phyloP scores from a whole-genome alignment of 2,329 filamentous ascomycete species.

The Diaporthe eres region DNA sequence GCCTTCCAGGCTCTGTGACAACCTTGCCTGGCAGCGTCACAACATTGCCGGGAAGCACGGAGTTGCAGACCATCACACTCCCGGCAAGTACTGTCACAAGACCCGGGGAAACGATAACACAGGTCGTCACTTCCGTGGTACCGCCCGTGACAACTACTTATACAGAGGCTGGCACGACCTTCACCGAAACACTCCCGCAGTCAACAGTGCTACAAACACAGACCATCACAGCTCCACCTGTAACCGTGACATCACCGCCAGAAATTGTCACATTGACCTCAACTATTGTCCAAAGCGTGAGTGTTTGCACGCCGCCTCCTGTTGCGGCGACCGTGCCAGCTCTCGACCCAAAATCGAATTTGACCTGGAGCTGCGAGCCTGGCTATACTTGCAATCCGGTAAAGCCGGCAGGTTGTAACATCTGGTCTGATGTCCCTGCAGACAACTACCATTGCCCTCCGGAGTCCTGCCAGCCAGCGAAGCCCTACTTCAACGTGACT shows the following conservation, averaged over 20 bases:
- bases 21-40: conserved; percentile 37
- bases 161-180: conserved; percentile 16
- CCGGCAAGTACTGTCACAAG: conserved; percentile 39
- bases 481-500: conserved; percentile 50
- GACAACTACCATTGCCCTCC: conserved; percentile 63
- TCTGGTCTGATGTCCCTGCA: conserved; percentile 64
- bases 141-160: conserved; percentile 40
- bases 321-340: conserved; percentile 47
- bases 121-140: conserved; percentile 37
- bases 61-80: conserved; percentile 27
- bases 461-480: conserved; percentile 60
- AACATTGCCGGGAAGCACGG: conserved; percentile 34
- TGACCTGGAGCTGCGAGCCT: conserved; percentile 68
- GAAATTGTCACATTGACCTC: conserved; percentile 50
- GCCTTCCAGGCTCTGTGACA: conserved; percentile 43
- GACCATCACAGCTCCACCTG: conserved; percentile 42
- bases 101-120: conserved; percentile 37
- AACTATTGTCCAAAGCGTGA: conserved; percentile 52
- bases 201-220: conserved; percentile 23
- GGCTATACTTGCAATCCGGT: conserved; percentile 67
- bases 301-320: conserved; percentile 61
- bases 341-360: conserved; percentile 55
- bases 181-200: background rate
- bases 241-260: conserved; percentile 46
- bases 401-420: conserved; percentile 63